Percentiles rank a stretch among this genome's conserved stretches.
Conservation (phyloP, 192 early-diverging fungal genomes). For the Blastocladiella britannica region DNA sequence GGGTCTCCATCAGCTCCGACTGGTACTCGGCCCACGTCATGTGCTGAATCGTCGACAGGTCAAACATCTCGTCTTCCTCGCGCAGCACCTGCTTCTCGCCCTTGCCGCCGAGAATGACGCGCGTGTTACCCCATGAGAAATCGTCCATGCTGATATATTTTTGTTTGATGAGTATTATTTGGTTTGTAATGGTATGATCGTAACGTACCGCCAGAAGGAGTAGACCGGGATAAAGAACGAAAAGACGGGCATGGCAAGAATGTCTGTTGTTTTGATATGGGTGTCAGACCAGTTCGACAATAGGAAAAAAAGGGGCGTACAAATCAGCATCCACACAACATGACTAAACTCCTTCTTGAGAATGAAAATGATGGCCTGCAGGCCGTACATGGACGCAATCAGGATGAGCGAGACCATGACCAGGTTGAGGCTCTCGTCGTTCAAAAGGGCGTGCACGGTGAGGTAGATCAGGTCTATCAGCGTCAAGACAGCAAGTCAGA, state of each 20-base stretch:
- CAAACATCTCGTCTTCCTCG: conserved; percentile 57
- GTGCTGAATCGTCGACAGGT: conserved; percentile 63
- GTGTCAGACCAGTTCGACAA: too few relatives aligned
- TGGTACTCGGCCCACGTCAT: conserved; percentile 78
- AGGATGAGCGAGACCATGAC: conserved; percentile 61
- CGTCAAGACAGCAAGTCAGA: too few relatives aligned
- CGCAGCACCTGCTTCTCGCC: conserved; percentile 38
- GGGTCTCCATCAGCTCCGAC: conserved; percentile 49
- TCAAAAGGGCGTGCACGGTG: conserved; percentile 26
- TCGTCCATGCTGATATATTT: too few relatives aligned
- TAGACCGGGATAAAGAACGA: conserved; percentile 82
- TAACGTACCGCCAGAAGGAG: conserved; percentile 77
- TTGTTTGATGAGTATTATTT: too few relatives aligned
- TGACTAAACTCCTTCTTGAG: conserved; percentile 70
- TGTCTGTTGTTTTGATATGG: too few relatives aligned
- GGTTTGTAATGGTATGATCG: too few relatives aligned
- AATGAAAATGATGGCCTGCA: conserved; percentile 68
- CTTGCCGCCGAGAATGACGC: conserved; percentile 52
- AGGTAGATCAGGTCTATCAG: conserved; percentile 61
- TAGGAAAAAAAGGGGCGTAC: too few relatives aligned
- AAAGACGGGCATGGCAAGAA: conserved; percentile 74
- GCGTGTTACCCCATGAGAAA: conserved; percentile 96
- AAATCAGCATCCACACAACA: conserved; percentile 72
- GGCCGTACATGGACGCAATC: conserved; percentile 63
- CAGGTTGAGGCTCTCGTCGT: conserved; percentile 25